These are phyloP conservation scores for Alternaria arborescens DNA, from an alignment of 2,329 filamentous ascomycete species.

Conservation along the genomic window DNA sequence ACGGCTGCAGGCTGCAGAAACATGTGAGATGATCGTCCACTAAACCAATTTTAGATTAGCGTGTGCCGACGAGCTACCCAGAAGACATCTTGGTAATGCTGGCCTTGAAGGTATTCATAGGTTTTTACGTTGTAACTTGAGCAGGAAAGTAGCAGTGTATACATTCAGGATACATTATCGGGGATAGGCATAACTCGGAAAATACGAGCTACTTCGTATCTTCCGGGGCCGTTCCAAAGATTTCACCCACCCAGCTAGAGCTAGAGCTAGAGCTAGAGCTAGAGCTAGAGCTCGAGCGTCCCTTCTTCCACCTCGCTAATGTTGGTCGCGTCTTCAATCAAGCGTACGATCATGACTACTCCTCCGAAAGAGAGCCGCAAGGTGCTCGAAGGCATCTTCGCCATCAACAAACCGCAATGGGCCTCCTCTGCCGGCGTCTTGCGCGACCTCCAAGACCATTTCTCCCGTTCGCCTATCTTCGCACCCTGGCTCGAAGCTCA, in stretches of 20 bases:
- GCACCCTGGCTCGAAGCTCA: slow-evolving; percentile 76
- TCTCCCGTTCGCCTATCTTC: slow-evolving; percentile 84
- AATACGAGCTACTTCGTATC: neutral
- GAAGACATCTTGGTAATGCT: neutral
- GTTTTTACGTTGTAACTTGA: too few species aligned
- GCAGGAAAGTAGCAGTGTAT: neutral
- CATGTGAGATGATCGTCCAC: slow-evolving; percentile 26
- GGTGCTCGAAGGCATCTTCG: slow-evolving; percentile 71
- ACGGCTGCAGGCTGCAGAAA: slow-evolving; percentile 16
- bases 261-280: slow-evolving; percentile 11
- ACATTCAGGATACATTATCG: neutral
- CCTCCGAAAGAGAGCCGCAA: slow-evolving; percentile 48
- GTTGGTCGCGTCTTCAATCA: slow-evolving; percentile 27
- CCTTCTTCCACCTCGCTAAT: slow-evolving; percentile 25
- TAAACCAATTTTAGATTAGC: slow-evolving; percentile 20
- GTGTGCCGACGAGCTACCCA: neutral
- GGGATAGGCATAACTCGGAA: neutral
- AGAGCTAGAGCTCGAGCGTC: neutral
- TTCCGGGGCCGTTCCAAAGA: slow-evolving; percentile 11
- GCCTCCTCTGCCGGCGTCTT: slow-evolving; percentile 90
- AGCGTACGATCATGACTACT: slow-evolving; percentile 35
- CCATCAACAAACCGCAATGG: slow-evolving; percentile 89
- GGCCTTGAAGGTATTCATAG: neutral
- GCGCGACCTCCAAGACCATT: slow-evolving; percentile 83
- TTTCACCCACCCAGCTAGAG: slow-evolving; percentile 2